Conservation (phyloP, 805 yeast species). For the Candida taoyuanica region DNA sequence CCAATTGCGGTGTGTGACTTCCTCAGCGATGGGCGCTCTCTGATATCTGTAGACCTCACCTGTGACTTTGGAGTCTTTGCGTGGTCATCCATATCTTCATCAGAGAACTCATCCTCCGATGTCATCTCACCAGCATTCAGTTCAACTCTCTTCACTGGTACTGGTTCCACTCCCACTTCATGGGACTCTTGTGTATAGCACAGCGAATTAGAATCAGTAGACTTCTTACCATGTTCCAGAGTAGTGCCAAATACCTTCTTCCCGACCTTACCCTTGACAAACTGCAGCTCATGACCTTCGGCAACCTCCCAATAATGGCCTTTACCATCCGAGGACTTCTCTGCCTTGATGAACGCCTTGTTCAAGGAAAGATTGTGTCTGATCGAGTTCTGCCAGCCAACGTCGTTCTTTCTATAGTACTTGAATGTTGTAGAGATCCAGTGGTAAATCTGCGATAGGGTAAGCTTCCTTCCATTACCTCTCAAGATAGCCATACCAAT, state of each 20-base stretch:
- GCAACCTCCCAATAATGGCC: slow-evolving; percentile 89
- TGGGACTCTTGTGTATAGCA: slow-evolving; percentile 5
- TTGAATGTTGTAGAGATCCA: slow-evolving; percentile 89
- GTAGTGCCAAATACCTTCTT: slow-evolving; percentile 27
- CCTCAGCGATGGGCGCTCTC: slow-evolving; percentile 20
- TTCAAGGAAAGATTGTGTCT: slow-evolving; percentile 90
- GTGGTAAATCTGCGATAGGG: slow-evolving; percentile 77
- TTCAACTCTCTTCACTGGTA: slow-evolving; percentile 1
- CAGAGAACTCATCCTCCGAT: slow-evolving; percentile 17
- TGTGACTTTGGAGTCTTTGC: slow-evolving; percentile 24
- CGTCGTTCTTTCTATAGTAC: slow-evolving; percentile 78
- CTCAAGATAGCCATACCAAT: slow-evolving; percentile 91
- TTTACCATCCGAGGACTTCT: slow-evolving; percentile 84
- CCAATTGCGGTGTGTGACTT: slow-evolving; percentile 28
- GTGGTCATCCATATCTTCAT: slow-evolving; percentile 13
- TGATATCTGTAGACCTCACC: slow-evolving; percentile 8
- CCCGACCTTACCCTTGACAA: slow-evolving; percentile 56
- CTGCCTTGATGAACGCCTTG: slow-evolving; percentile 88
- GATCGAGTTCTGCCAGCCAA: slow-evolving; percentile 97
- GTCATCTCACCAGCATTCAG: slow-evolving; percentile 11
- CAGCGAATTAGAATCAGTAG: slow-evolving; percentile 3
- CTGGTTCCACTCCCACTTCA: slow-evolving; percentile 6
- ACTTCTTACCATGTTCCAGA: slow-evolving; percentile 1
- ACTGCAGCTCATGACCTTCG: slow-evolving; percentile 76
- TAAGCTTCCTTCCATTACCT: slow-evolving; percentile 65